These are phyloP conservation scores for Boletus speciosus DNA, from an alignment of 768 basidiomycete species.

Conservation along the genomic window DNA sequence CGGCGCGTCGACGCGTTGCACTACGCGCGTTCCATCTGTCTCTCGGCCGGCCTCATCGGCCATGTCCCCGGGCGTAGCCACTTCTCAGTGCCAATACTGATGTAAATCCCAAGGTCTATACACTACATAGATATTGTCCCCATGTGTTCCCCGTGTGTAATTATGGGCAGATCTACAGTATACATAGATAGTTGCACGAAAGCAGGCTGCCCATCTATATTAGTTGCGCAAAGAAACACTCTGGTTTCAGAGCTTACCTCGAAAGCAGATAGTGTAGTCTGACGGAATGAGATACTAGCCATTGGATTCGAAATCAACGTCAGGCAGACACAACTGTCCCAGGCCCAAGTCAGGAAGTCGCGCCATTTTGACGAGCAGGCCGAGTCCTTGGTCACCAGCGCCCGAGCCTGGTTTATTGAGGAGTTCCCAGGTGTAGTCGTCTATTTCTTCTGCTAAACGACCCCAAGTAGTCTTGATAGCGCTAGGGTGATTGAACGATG, in stretches of 20 bases:
- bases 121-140: slow-evolving; percentile 13
- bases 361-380: slow-evolving; percentile 74
- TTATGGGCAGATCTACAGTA: slow-evolving; percentile 20
- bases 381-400: slow-evolving; percentile 40
- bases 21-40: not conserved
- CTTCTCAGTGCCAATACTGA: not conserved
- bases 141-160: not conserved
- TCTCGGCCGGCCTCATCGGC: slow-evolving; percentile 26
- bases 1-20: slow-evolving; percentile 21
- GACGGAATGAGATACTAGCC: slow-evolving; percentile 4
- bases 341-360: slow-evolving; percentile 70
- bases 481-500: slow-evolving; percentile 59
- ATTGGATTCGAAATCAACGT: slow-evolving; percentile 25
- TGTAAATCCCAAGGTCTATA: not conserved
- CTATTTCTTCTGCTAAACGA: slow-evolving; percentile 61
- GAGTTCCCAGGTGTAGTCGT: slow-evolving; percentile 59
- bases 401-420: slow-evolving; percentile 45
- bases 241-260: slow-evolving; percentile 7
- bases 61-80: slow-evolving; percentile 6
- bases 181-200: slow-evolving; percentile 12
- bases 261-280: not conserved
- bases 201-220: slow-evolving; percentile 4
- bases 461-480: slow-evolving; percentile 72
- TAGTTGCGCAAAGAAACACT: not conserved
- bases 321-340: slow-evolving; percentile 49